Evolutionary conservation across 306 rosid species (phyloP), one percentile per base, ranked within the genome.

Genomic region (barrel medic (Medicago truncatula)): DNA sequence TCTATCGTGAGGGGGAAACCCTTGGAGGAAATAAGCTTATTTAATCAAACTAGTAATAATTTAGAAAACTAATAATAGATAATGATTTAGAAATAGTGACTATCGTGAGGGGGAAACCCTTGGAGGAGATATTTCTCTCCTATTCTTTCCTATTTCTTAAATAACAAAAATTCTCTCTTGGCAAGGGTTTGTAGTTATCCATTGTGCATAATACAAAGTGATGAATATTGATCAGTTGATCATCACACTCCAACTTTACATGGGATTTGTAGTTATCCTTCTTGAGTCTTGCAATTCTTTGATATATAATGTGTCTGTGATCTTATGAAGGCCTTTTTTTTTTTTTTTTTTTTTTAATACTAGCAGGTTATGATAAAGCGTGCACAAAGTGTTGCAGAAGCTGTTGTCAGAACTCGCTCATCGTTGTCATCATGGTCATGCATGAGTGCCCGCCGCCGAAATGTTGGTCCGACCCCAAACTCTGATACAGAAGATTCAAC

Each of bases 381-480:
- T 53, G 98, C 98, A 13, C 92, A 93, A 72, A 93, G 92, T 83
- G 98, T 91, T 79, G 98, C 97, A 76, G 83, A 90, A 77, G 97
- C 97, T 68, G 98, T 95, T 69, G 97, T 95, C 23, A 83, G 97
- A 73, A 95, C 96, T 23, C 98, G 91, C 62, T 89, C 98, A 59
- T 90, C 97, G 1, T 70, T 95, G 68, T 81, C 96, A 54, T 90
- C 97, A 1, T 95, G 98, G 98, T 95, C 97, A 59, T 95, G 98
- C 89, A 95, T 95, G 88, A 96, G 93, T 34, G 97, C 96, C 13
- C 96, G 97, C 4, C 91, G 93, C 23, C 95, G 98, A 36, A 87
- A 82, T 71, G 88, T 90, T 31, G 82, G 87, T 71, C 67, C 84
- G 38, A 63, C 78, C 9, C 9, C 79, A 16, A 77, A 69, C 60